These are phyloP conservation scores for Alternaria rosae DNA, from an alignment of 2,329 filamentous ascomycete genomes.

Conservation along the genomic window DNA sequence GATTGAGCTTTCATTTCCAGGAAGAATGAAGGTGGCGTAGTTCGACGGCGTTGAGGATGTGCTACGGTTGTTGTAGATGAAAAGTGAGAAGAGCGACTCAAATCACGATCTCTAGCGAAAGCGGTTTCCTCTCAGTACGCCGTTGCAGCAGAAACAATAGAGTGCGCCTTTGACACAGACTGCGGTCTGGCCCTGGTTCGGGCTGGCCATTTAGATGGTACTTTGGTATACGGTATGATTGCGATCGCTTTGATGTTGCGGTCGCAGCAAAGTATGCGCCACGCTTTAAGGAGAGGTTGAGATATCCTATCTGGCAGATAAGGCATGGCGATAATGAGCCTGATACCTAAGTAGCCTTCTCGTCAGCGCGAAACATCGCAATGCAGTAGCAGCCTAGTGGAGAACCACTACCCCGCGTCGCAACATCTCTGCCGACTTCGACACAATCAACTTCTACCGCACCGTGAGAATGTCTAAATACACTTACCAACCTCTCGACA, in stretches of 20 bases:
- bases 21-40: background rate
- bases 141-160: no score
- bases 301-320: fast-evolving
- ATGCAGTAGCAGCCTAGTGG: background rate
- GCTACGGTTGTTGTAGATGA: background rate
- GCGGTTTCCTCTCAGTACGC: no score
- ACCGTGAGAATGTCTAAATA: background rate
- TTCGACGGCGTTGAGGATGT: background rate
- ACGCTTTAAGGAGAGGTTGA: background rate
- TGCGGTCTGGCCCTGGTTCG: no score
- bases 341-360: background rate
- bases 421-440: background rate
- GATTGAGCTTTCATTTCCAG: fast-evolving
- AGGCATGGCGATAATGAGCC: background rate
- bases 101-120: no score
- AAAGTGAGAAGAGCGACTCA: background rate
- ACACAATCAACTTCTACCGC: background rate
- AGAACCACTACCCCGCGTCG: background rate
- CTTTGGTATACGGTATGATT: no score
- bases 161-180: no score
- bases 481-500: background rate
- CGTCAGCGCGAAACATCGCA: background rate
- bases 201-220: no score
- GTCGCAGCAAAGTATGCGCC: no score
- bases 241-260: no score